phyloP scores from a whole-genome alignment of 1,284 basidiomycete genomes.

The Polyporus tsugae region DNA sequence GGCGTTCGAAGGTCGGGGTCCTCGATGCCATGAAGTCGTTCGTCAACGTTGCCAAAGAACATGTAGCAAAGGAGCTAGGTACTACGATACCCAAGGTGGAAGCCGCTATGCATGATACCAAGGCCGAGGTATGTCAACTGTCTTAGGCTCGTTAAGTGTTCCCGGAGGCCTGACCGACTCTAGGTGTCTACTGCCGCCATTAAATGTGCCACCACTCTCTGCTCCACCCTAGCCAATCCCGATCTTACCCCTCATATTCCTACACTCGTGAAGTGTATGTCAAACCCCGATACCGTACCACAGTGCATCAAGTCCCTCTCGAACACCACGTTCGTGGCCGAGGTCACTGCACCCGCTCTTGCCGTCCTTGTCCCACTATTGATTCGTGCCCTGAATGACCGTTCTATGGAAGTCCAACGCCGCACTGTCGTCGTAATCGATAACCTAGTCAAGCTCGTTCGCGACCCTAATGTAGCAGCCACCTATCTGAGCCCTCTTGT shows the following conservation, averaged over 20 bases:
- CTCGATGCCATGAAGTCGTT: conserved; percentile 87
- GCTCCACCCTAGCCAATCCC: conserved; percentile 92
- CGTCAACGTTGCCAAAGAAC: conserved; percentile 77
- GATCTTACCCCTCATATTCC: conserved; percentile 94
- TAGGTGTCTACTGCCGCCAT: conserved; percentile 89
- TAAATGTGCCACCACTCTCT: conserved; percentile 94
- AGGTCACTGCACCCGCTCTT: conserved; percentile 95
- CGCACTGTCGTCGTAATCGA: conserved; percentile 92
- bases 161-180: conserved; percentile 8
- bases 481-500: conserved; percentile 90
- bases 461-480: conserved; percentile 91
- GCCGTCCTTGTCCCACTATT: conserved; percentile 96
- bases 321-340: conserved; percentile 95
- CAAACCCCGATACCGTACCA: conserved; percentile 86
- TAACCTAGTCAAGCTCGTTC: conserved; percentile 98
- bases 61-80: conserved; percentile 88
- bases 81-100: conserved; percentile 89
- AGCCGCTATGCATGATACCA: conserved; percentile 96
- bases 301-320: conserved; percentile 97
- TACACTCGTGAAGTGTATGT: conserved; percentile 95
- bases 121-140: conserved; percentile 76
- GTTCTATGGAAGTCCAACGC: conserved; percentile 95
- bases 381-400: conserved; percentile 92
- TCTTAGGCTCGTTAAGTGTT: conserved; percentile 7
- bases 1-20: conserved; percentile 95